phyloP scores from a whole-genome alignment of 306 rosid species.

The Lathyrus tuberosus region DNA sequence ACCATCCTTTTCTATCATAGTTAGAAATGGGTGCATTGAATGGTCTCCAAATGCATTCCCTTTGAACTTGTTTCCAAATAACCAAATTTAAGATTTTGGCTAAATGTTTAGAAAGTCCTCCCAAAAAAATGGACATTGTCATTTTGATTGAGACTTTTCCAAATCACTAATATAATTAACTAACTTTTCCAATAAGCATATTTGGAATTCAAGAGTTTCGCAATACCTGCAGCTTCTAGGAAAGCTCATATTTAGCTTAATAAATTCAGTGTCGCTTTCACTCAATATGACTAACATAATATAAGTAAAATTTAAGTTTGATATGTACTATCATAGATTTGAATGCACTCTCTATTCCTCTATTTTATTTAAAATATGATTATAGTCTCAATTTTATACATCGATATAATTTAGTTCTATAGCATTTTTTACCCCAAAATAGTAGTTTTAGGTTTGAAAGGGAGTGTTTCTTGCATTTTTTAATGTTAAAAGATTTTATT shows the following conservation, averaged over 20 bases:
- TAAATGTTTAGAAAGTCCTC: conserved; percentile 57
- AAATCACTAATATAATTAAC: background rate
- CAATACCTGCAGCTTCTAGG: conserved; percentile 56
- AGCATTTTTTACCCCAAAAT: no score
- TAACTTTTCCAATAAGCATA: conserved; percentile 28
- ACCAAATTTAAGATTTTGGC: conserved; percentile 47
- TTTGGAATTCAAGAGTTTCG: conserved; percentile 41
- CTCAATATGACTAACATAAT: conserved; percentile 27
- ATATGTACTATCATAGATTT: no score
- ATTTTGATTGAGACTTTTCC: conserved; percentile 45
- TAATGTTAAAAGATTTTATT: no score
- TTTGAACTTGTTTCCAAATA: conserved; percentile 53
- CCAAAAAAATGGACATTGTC: conserved; percentile 60
- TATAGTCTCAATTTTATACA: no score
- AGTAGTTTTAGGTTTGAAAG: no score
- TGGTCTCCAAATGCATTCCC: conserved; percentile 69
- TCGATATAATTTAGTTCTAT: no score
- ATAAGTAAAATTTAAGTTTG: background rate
- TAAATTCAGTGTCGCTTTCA: conserved; percentile 6
- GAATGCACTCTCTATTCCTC: no score
- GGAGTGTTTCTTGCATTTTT: no score
- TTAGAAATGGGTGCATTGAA: conserved; percentile 55
- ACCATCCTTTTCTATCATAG: conserved; percentile 43
- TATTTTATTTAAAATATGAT: no score
- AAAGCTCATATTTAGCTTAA: conserved; percentile 40